phyloP scores from a whole-genome alignment of 306 rosid genomes.

The Crotalaria pallida region DNA sequence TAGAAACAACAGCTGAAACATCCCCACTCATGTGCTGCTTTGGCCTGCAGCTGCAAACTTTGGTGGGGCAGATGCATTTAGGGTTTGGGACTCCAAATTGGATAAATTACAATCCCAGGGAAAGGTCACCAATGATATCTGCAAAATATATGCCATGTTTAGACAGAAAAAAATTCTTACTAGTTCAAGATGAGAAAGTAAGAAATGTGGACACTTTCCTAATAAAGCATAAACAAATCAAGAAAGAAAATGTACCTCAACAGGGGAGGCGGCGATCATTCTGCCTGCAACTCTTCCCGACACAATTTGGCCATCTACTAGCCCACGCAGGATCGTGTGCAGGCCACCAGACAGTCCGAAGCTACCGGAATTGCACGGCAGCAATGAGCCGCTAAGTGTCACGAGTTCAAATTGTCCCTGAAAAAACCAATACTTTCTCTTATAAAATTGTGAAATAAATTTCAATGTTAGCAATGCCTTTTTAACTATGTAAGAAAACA shows the following conservation, averaged over 20 bases:
- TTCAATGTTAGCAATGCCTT: not conserved
- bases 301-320: conserved; percentile 72
- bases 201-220: not conserved
- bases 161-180: not conserved
- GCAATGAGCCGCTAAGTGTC: conserved; percentile 61
- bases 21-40: no score
- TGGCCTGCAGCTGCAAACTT: conserved; percentile 13
- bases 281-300: conserved; percentile 71
- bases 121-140: conserved; percentile 45
- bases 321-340: conserved; percentile 58
- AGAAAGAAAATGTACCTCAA: conserved; percentile 48
- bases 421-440: conserved; percentile 4
- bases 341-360: conserved; percentile 49
- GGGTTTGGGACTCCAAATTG: no score
- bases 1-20: no score
- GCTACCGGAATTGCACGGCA: conserved; percentile 41
- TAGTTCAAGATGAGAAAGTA: not conserved
- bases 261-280: conserved; percentile 64
- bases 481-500: not conserved
- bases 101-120: no score
- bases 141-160: conserved; percentile 9
- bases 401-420: conserved; percentile 83
- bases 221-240: not conserved
- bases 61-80: not conserved
- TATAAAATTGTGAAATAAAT: not conserved